Evolutionary conservation across 2,329 filamentous ascomycete species (phyloP).

Genomic region (Aplosporella prunicola): DNA sequence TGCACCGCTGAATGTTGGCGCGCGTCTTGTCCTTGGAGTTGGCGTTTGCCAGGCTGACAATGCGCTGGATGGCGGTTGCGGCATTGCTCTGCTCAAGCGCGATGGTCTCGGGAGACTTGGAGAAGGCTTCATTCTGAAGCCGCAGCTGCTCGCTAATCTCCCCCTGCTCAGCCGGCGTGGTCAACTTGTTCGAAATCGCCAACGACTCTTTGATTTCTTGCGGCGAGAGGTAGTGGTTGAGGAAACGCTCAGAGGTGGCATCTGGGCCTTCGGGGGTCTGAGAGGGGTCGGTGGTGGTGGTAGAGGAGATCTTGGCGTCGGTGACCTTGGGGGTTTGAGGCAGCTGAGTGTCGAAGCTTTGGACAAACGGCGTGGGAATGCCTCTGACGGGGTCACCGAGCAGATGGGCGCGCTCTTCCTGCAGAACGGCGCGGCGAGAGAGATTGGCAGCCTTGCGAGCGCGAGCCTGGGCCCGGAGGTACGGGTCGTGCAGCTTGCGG

Average conservation of each 20-base stretch:
- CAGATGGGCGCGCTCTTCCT: constrained; percentile 52
- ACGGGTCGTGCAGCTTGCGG: constrained; percentile 66
- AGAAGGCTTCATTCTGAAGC: no score
- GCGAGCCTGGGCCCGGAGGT: constrained; percentile 68
- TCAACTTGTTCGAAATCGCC: constrained; percentile 57
- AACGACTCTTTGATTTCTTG: constrained; percentile 59
- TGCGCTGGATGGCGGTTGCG: constrained; percentile 65
- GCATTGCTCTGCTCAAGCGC: constrained; percentile 59
- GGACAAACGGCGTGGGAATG: constrained; percentile 68
- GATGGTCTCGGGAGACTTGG: no score
- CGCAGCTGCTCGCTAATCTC: no score
- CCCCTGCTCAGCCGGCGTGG: constrained; percentile 41
- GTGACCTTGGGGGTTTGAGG: constrained; percentile 15
- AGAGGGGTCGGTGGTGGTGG: constrained; percentile 12
- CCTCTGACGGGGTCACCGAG: constrained; percentile 75
- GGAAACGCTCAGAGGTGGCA: constrained; percentile 33
- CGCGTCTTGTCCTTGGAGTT: constrained; percentile 70
- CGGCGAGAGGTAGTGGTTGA: constrained; percentile 69
- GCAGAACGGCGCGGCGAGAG: constrained; percentile 61
- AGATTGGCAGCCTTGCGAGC: constrained; percentile 79
- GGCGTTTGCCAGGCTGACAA: constrained; percentile 66
- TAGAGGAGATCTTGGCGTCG: constrained; percentile 15
- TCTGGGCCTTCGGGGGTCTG: constrained; percentile 9
- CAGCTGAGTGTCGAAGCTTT: constrained; percentile 61
- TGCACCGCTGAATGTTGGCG: constrained; percentile 73